These are phyloP conservation scores for Murraya paniculata DNA, from an alignment of 345 rosid genomes.

Conservation along the genomic window DNA sequence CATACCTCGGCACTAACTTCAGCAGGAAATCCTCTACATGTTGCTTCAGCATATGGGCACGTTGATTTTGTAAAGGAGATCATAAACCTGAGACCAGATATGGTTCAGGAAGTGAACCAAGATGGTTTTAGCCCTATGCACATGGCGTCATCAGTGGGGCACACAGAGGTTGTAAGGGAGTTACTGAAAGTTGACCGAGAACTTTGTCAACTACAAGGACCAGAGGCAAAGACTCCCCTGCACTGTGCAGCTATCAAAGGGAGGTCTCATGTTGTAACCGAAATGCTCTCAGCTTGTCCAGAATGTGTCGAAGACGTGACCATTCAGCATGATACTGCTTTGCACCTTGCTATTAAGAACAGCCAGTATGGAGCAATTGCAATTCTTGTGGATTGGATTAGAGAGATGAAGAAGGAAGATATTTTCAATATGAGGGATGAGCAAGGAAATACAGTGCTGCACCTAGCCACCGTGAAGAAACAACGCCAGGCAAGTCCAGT, in stretches of 20 bases:
- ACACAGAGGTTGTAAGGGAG: constrained; percentile 32
- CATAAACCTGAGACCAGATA: constrained; percentile 29
- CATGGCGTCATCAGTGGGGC: constrained; percentile 40
- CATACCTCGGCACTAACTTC: background rate
- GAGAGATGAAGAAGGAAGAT: constrained; percentile 21
- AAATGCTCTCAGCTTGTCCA: constrained; percentile 33
- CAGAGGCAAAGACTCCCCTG: constrained; percentile 41
- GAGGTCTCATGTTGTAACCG: constrained; percentile 29
- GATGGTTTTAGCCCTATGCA: constrained; percentile 46
- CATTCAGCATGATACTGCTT: constrained; percentile 35
- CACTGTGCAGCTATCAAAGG: constrained; percentile 40
- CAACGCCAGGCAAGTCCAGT: constrained; percentile 31
- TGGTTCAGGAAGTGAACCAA: constrained; percentile 31
- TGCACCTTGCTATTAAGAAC: constrained; percentile 42
- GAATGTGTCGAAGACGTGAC: constrained; percentile 37
- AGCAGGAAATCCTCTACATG: constrained; percentile 25
- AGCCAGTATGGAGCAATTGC: constrained; percentile 24
- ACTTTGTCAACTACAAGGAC: constrained; percentile 30
- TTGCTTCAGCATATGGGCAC: constrained; percentile 31
- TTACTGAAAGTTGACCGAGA: constrained; percentile 28
- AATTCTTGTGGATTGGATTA: constrained; percentile 36
- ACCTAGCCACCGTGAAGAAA: constrained; percentile 43
- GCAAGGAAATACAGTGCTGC: constrained; percentile 41
- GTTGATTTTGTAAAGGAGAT: constrained; percentile 30
- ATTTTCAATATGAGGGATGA: constrained; percentile 39